A percentile compares a stretch with the other conserved stretches of the same genome.
These are phyloP conservation scores for Phaeoacremonium minimum DNA, from an alignment of 2,329 filamentous ascomycete species.

Conservation along the genomic window DNA sequence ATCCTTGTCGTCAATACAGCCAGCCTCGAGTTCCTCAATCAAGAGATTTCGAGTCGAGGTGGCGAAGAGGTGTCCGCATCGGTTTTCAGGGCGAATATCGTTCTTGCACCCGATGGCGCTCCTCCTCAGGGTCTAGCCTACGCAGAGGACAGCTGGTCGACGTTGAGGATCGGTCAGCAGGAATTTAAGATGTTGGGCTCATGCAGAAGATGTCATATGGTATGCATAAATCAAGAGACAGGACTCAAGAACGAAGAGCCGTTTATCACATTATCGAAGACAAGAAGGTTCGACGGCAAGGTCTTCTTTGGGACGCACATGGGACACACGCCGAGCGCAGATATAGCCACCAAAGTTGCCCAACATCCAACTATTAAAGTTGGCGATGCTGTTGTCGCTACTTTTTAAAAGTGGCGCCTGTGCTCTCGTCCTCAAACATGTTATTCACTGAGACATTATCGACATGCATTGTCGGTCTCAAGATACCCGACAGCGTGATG, in stretches of 20 bases:
- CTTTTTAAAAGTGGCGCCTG: background rate
- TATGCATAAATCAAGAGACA: constrained; percentile 85
- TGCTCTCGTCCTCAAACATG: too few relatives aligned
- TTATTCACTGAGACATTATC: too few relatives aligned
- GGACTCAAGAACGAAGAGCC: constrained; percentile 78
- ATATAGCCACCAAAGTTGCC: constrained; percentile 15
- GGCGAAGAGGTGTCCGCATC: constrained; percentile 64
- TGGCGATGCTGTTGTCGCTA: constrained; percentile 36
- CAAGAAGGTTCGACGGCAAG: constrained; percentile 75
- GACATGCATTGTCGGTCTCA: too few relatives aligned
- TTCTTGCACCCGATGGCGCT: constrained; percentile 47
- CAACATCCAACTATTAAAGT: constrained; percentile 43
- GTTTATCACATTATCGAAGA: constrained; percentile 83
- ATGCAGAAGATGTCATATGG: constrained; percentile 91
- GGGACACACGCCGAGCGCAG: constrained; percentile 33
- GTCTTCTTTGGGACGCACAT: constrained; percentile 88
- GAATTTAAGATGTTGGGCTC: constrained; percentile 71
- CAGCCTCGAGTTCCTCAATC: constrained; percentile 76
- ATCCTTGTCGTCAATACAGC: constrained; percentile 79
- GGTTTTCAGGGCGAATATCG: constrained; percentile 85
- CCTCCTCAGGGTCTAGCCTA: constrained; percentile 52
- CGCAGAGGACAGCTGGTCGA: constrained; percentile 74
- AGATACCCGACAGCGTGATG: too few relatives aligned
- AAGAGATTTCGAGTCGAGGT: constrained; percentile 58
- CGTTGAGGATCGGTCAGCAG: constrained; percentile 60